A percentile compares a stretch with the other conserved stretches of the same genome.
These are phyloP conservation scores for Dioscorea dumetorum DNA, from an alignment of 106 monocot genomes.

Conservation along the genomic window DNA sequence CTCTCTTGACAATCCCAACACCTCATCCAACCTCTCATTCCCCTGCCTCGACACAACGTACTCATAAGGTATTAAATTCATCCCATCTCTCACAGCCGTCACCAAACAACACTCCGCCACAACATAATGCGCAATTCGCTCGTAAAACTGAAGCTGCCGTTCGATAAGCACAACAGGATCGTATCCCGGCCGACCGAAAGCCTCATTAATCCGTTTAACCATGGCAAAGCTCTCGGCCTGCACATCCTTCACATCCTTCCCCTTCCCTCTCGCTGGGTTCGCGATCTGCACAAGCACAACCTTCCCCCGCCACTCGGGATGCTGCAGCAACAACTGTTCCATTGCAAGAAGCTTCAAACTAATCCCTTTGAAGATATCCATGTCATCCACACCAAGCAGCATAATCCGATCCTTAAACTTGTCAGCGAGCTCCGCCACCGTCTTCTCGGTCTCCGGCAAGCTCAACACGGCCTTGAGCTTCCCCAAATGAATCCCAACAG, in stretches of 20 bases:
- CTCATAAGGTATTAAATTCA: slow-evolving; percentile 78
- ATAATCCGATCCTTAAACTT: slow-evolving; percentile 30
- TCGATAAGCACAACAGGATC: slow-evolving; percentile 56
- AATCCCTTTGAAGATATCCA: slow-evolving; percentile 75
- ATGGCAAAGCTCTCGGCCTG: slow-evolving; percentile 40
- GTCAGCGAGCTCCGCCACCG: slow-evolving; percentile 41
- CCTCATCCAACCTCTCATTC: slow-evolving; percentile 38
- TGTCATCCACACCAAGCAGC: slow-evolving; percentile 71
- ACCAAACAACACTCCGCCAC: slow-evolving; percentile 69
- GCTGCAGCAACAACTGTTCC: slow-evolving; percentile 51
- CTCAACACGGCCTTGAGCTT: slow-evolving; percentile 42
- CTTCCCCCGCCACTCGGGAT: slow-evolving; percentile 40
- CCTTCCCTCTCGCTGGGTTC: slow-evolving; percentile 55
- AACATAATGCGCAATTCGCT: slow-evolving; percentile 58
- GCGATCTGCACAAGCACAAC: slow-evolving; percentile 67
- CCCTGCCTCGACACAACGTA: slow-evolving; percentile 60
- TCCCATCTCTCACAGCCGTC: slow-evolving; percentile 71
- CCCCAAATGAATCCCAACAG: slow-evolving; percentile 68
- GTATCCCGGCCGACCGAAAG: slow-evolving; percentile 46
- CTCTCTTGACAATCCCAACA: slow-evolving; percentile 16
- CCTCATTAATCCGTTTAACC: slow-evolving; percentile 49
- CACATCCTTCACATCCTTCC: slow-evolving; percentile 59
- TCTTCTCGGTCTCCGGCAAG: slow-evolving; percentile 32
- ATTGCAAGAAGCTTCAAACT: slow-evolving; percentile 61
- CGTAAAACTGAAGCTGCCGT: slow-evolving; percentile 44